Percentiles rank a stretch among this genome's conserved stretches.
Evolutionary conservation across 1,284 basidiomycete species (phyloP).

Genomic region (Taiwanofungus camphoratus): DNA sequence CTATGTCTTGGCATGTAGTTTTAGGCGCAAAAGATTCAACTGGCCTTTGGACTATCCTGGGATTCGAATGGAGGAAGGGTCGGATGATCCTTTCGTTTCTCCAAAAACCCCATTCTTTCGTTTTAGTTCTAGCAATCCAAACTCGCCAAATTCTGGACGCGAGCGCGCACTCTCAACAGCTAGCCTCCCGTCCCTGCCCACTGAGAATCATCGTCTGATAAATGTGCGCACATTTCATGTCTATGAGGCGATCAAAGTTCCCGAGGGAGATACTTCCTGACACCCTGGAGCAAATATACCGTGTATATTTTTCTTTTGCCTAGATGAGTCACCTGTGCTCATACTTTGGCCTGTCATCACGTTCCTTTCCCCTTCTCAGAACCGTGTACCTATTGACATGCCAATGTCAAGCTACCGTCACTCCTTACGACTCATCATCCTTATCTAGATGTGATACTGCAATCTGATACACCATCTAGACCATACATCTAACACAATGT

Average conservation of each 20-base stretch:
- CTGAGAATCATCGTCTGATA: conserved; percentile 28
- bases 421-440: too few species aligned
- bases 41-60: conserved; percentile 21
- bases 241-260: conserved; percentile 37
- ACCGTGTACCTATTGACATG: too few species aligned
- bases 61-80: conserved; percentile 16
- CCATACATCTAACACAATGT: too few species aligned
- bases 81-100: conserved; percentile 4
- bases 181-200: conserved; percentile 1
- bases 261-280: too few species aligned
- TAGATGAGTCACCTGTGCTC: too few species aligned
- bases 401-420: too few species aligned
- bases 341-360: too few species aligned
- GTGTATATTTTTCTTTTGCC: neutral
- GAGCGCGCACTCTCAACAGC: conserved; percentile 4
- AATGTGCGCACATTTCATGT: conserved; percentile 54
- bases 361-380: too few species aligned
- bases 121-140: conserved; percentile 6
- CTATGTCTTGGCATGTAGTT: conserved; percentile 31
- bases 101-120: conserved; percentile 12
- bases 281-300: too few species aligned
- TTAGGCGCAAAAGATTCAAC: conserved; percentile 55
- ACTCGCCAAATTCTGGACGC: neutral
- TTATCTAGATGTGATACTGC: too few species aligned
- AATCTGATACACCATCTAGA: too few species aligned